These are phyloP conservation scores for Cytospora piceae DNA, from an alignment of 2,329 filamentous ascomycete genomes.

Conservation along the genomic window DNA sequence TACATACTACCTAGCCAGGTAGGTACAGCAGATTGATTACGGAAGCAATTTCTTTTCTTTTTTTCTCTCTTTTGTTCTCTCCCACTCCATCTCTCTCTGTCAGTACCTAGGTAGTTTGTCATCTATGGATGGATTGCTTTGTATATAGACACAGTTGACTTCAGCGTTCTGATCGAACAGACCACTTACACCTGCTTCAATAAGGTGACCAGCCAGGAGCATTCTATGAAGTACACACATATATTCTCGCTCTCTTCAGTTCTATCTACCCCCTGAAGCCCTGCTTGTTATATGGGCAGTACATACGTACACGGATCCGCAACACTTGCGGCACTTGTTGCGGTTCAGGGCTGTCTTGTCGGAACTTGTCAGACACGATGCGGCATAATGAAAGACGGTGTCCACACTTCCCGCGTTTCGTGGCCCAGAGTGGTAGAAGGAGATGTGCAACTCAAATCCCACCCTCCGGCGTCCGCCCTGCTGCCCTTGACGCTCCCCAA, in stretches of 20 bases:
- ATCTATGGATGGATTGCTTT: not conserved
- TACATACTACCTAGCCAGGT: too few relatives aligned
- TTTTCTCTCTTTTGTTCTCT: too few relatives aligned
- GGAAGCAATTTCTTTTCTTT: not conserved
- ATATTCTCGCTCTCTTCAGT: not conserved
- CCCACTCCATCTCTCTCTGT: not conserved
- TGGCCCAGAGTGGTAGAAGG: constrained; percentile 16
- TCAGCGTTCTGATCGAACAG: too few relatives aligned
- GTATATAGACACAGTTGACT: not conserved
- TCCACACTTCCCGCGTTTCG: constrained; percentile 32
- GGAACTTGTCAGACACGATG: constrained; percentile 18
- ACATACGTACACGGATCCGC: not conserved
- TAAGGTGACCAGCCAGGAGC: not conserved
- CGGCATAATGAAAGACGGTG: constrained; percentile 13
- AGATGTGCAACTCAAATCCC: not conserved
- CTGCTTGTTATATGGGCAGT: not conserved
- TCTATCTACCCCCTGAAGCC: not conserved
- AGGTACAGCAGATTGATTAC: not conserved
- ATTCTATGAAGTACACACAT: not conserved
- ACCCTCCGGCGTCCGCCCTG: not conserved
- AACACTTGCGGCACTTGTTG: not conserved
- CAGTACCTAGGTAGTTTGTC: not conserved
- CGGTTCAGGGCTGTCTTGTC: constrained; percentile 21
- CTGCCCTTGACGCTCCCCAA: not conserved
- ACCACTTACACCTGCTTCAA: too few relatives aligned